These are phyloP conservation scores for Croton setiger DNA, from an alignment of 441 rosid species.

Conservation along the genomic window DNA sequence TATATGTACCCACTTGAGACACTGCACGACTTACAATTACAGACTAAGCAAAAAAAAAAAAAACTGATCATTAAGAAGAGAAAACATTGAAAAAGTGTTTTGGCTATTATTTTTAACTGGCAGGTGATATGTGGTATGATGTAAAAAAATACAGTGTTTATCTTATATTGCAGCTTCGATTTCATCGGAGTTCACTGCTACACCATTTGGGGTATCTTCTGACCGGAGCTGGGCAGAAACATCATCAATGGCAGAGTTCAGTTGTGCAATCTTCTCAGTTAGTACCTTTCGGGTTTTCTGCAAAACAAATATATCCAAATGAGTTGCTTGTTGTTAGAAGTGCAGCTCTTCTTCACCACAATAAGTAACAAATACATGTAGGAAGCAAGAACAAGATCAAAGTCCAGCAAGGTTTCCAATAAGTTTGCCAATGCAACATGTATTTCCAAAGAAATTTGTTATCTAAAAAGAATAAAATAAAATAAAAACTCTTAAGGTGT, in stretches of 20 bases:
- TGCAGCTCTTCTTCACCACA: background rate
- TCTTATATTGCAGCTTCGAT: slow-evolving; percentile 58
- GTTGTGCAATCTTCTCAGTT: slow-evolving; percentile 46
- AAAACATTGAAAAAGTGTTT: slow-evolving; percentile 15
- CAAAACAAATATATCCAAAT: slow-evolving; percentile 16
- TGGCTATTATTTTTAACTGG: slow-evolving; percentile 23
- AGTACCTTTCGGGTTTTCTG: slow-evolving; percentile 70
- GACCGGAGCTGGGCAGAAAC: slow-evolving; percentile 44
- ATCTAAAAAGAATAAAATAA: background rate
- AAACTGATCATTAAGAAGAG: slow-evolving; percentile 1
- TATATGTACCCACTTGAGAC: slow-evolving; percentile 5
- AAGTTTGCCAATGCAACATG: background rate
- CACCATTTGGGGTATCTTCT: slow-evolving; percentile 51
- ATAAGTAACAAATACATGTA: background rate
- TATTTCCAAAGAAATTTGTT: background rate
- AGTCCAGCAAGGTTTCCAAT: slow-evolving; percentile 2
- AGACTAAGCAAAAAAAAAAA: too few relatives aligned
- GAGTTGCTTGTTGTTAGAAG: background rate
- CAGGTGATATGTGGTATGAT: slow-evolving; percentile 16
- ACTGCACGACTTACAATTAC: slow-evolving; percentile 17
- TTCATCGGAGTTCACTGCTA: slow-evolving; percentile 54
- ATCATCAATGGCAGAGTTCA: slow-evolving; percentile 51
- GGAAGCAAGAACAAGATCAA: background rate
- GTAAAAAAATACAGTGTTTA: background rate
- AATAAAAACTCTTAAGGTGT: background rate